Conservation (phyloP, 2,329 filamentous ascomycete species). For the Ascochyta koolunga region DNA sequence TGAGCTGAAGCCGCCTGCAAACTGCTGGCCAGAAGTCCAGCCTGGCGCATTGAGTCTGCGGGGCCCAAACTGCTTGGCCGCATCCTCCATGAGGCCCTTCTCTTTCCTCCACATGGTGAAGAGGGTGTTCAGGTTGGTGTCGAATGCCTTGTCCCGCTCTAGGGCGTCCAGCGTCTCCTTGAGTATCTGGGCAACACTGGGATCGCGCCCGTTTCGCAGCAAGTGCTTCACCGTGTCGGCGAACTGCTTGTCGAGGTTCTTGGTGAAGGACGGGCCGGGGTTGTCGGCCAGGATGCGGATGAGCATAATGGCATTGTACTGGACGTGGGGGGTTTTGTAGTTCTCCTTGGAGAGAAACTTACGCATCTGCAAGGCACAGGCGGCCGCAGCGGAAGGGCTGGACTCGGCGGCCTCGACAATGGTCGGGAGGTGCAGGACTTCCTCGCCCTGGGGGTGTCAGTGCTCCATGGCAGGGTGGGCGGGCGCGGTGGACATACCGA, state of each 20-base stretch:
- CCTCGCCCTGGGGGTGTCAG: conserved; percentile 68
- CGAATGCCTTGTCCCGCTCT: conserved; percentile 71
- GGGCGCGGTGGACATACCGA: conserved; percentile 32
- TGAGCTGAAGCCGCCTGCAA: conserved; percentile 28
- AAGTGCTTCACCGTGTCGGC: conserved; percentile 76
- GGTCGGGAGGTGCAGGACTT: conserved; percentile 87
- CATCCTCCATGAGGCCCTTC: conserved; percentile 59
- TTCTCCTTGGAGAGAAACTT: conserved; percentile 80
- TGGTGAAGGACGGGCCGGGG: conserved; percentile 87
- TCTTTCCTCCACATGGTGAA: conserved; percentile 90
- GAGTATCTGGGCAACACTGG: conserved; percentile 81
- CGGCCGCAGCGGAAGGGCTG: conserved; percentile 81
- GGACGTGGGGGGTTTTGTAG: conserved; percentile 68
- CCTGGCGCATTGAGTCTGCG: conserved; percentile 54
- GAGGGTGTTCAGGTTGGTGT: conserved; percentile 74
- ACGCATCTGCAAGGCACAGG: conserved; percentile 79
- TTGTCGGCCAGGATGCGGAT: conserved; percentile 91
- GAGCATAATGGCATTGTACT: conserved; percentile 97
- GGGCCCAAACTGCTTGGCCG: conserved; percentile 44
- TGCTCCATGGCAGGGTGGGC: neutral
- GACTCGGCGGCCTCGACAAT: conserved; percentile 97
- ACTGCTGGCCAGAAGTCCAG: conserved; percentile 38
- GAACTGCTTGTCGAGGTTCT: conserved; percentile 86
- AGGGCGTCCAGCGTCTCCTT: conserved; percentile 85
- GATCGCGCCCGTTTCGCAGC: conserved; percentile 72